Base-by-base conservation (phyloP, 2,329 filamentous ascomycete genomes). In the Ophiocordyceps sinensis region DNA sequence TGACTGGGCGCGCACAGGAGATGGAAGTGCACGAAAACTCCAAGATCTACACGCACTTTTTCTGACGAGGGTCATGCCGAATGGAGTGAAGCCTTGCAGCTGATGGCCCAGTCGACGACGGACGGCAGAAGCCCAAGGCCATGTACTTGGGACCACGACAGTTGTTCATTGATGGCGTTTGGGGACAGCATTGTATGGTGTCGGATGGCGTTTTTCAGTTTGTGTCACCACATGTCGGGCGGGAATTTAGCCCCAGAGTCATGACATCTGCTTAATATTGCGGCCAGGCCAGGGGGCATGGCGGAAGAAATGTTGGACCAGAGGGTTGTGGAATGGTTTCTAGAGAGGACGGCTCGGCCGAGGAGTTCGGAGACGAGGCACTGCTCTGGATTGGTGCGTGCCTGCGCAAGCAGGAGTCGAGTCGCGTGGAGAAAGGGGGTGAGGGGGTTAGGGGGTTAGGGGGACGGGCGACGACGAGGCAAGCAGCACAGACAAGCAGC, bases 1-100 rank as follows among this genome's bases (percentile, higher is more conserved):
- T 75, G 61, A 75, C 52, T 15, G 32, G 10, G 11, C 10, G 14
- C 14, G 13, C 41, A 32, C 47, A 96, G 91, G 91, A 98, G 69
- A 98, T 98, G 91, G 91, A 96, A 70, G 91, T 98, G 55, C 91
- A 98, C 62, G 91, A 96, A 66, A 85, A 82, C 60, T 96, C 91
- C 51, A 98, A 96, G 70, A 88, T 95, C 57, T 95, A 98, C 71
- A 98, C 91, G 53, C 91, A 98, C 74, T 98, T 98, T 75, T 96
- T 98, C 73, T 98, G 77, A 89, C 64, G 66, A 71, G 49, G 49
- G 45, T 48, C 45, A 52, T 44, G 48, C 40, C 49, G 32, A 42
- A 28, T 29, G 41, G 37, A 48, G 35, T 29, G 41, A 43, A 49
- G 49, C 45, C 46, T 51, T 43, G 48, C 46, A 49, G 46, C 44